These are phyloP conservation scores for Rosa lucieae DNA, from an alignment of 306 rosid species.

Conservation along the genomic window DNA sequence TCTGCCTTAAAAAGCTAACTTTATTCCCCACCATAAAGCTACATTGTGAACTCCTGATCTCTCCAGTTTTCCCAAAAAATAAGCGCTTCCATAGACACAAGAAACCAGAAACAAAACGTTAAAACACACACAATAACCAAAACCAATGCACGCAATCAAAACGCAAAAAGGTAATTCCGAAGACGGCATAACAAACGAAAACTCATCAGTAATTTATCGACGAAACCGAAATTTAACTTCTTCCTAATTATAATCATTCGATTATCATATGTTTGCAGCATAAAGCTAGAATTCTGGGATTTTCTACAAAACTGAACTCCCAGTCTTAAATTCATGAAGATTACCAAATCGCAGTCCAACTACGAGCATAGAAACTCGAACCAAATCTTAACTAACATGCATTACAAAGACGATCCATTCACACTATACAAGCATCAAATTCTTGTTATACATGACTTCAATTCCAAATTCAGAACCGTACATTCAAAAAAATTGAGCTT, in stretches of 20 bases:
- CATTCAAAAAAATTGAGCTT: not conserved
- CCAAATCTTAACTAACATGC: not conserved
- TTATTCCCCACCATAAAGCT: constrained; percentile 56
- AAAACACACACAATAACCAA: not conserved
- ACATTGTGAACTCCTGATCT: constrained; percentile 66
- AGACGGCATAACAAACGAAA: not conserved
- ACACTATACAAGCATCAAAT: not conserved
- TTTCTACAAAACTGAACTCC: not conserved
- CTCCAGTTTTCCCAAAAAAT: constrained; percentile 45
- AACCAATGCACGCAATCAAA: not conserved
- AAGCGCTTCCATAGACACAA: constrained; percentile 50
- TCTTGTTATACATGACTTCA: too few relatives aligned
- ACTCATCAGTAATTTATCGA: not conserved
- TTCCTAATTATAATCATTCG: not conserved
- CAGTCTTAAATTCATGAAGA: not conserved
- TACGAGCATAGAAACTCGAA: not conserved
- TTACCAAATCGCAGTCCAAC: not conserved
- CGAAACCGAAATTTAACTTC: not conserved
- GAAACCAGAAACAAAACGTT: not conserved
- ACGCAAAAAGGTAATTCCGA: not conserved
- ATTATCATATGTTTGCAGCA: not conserved
- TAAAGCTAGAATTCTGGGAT: not conserved
- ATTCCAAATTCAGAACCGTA: not conserved
- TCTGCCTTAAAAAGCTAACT: constrained; percentile 53
- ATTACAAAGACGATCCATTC: not conserved